Base-by-base conservation (phyloP, 805 yeast species). In the Diddensiella transvaalensis region DNA sequence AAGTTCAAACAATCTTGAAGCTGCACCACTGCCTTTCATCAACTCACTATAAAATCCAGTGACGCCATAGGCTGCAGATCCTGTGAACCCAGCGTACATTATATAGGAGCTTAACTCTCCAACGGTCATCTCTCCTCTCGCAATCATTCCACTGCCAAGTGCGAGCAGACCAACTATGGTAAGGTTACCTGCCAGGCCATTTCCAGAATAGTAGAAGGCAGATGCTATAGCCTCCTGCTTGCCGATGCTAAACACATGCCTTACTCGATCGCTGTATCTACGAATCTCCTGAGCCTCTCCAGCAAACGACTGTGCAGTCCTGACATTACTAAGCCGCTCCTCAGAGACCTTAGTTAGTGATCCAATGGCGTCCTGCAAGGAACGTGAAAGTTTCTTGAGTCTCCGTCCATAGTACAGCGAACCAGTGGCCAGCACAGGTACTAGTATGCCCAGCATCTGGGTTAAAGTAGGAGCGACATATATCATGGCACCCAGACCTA, bases 1-100 rank as follows among this genome's bases (percentile, higher is more conserved):
- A 43, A 91, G 72, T 63, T 91, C 98, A 70, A 91, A 90, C 22
- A 91, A 78, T 51, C 98, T 74, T 44, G 89, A 83, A 0, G 96
- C 93, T 0, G 98, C 97, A 44, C 98, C 98, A 4, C 90, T 86
- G 48, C 97, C 98, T 69, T 91, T 91, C 97, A 91, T 91, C 50
- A 91, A 71, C 65, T 91, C 98, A 2, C 95, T 82, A 63, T 90
- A 91, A 63, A 91, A 91, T 60, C 85, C 86, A 0, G 96, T 91
- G 17, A 91, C 64, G 0, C 97, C 96, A 66, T 86, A 85, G 59
- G 90, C 86, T 5, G 96, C 87, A n/a, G 88, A 75, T 0, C 96
- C 98, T 1, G 96, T 85, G 65, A 87, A 91, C 1, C 87, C 87
- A 0, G 97, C 93, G 68, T 91, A 91, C 93, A 91, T 85, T 82